phyloP scores from a whole-genome alignment of 2,329 filamentous ascomycete species.

The Simplicillium sp. region DNA sequence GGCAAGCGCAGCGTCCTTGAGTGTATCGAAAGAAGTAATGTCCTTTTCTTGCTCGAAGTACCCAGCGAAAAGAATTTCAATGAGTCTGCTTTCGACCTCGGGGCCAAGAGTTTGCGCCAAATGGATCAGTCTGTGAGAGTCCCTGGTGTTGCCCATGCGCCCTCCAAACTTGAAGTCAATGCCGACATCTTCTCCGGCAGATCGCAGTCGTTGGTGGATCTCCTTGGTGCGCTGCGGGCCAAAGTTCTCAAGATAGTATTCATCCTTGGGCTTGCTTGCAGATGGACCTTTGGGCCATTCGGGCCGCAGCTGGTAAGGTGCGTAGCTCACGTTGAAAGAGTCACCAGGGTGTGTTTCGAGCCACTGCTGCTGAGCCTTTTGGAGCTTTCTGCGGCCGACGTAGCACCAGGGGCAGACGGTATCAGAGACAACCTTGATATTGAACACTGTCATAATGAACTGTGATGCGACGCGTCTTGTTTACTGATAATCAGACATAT shows the following conservation, averaged over 20 bases:
- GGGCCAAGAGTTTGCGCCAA: slow-evolving; percentile 38
- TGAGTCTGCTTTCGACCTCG: slow-evolving; percentile 47
- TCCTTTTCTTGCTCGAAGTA: slow-evolving; percentile 34
- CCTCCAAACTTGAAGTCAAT: slow-evolving; percentile 38
- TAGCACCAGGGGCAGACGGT: slow-evolving; percentile 44
- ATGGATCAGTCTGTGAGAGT: slow-evolving; percentile 36
- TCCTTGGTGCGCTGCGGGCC: slow-evolving; percentile 48
- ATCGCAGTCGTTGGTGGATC: slow-evolving; percentile 18
- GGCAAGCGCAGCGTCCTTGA: slow-evolving; percentile 21
- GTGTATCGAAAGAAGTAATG: slow-evolving; percentile 28
- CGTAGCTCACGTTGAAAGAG: slow-evolving; percentile 42
- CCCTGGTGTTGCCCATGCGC: slow-evolving; percentile 5
- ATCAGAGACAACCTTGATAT: slow-evolving; percentile 38
- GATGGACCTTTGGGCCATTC: slow-evolving; percentile 18
- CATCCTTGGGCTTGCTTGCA: slow-evolving; percentile 23
- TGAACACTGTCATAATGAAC: slow-evolving; percentile 47
- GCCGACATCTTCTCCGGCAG: slow-evolving; percentile 22
- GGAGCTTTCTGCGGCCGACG: slow-evolving; percentile 35
- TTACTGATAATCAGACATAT: no score
- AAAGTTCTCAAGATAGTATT: slow-evolving; percentile 38
- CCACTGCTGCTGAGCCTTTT: slow-evolving; percentile 34
- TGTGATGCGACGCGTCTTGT: not conserved
- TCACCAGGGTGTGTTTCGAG: slow-evolving; percentile 39
- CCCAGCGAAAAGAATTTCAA: slow-evolving; percentile 29
- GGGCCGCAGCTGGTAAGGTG: slow-evolving; percentile 35